These are phyloP conservation scores for Pisolithus marmoratus DNA, from an alignment of 768 basidiomycete species.

Conservation along the genomic window DNA sequence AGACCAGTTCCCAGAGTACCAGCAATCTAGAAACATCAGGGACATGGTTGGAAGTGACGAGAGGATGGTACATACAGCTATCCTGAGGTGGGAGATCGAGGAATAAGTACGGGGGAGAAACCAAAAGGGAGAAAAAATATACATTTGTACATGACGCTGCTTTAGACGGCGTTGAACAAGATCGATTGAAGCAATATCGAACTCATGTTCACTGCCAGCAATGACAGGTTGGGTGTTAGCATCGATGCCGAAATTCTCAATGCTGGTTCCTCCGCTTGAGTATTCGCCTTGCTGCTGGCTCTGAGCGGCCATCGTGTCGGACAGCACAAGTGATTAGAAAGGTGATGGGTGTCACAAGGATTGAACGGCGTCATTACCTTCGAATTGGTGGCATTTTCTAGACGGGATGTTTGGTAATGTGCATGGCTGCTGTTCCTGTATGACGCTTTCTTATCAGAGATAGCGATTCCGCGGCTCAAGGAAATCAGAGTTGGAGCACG, in stretches of 20 bases:
- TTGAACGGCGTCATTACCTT: background rate
- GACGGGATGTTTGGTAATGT: too few species aligned
- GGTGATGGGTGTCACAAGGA: background rate
- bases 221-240: constrained; percentile 1
- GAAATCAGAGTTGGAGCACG: too few species aligned
- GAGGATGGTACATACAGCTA: constrained; percentile 44
- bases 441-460: too few species aligned
- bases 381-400: background rate
- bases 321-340: too few species aligned
- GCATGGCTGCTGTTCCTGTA: too few species aligned
- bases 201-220: constrained; percentile 30
- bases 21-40: constrained; percentile 42
- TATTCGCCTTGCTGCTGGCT: background rate
- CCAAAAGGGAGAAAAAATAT: constrained; percentile 15
- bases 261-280: background rate
- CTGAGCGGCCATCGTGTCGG: background rate
- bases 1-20: constrained; percentile 74
- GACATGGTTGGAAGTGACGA: background rate
- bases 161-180: constrained; percentile 66
- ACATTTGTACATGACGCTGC: constrained; percentile 80
- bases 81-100: constrained; percentile 33
- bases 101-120: background rate
- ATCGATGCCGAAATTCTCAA: constrained; percentile 8
- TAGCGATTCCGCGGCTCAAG: too few species aligned
- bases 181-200: constrained; percentile 62